A percentile compares a stretch with the other conserved stretches of the same genome.
phyloP scores from a whole-genome alignment of 148 eudicot genomes.

The Arbutus unedo region DNA sequence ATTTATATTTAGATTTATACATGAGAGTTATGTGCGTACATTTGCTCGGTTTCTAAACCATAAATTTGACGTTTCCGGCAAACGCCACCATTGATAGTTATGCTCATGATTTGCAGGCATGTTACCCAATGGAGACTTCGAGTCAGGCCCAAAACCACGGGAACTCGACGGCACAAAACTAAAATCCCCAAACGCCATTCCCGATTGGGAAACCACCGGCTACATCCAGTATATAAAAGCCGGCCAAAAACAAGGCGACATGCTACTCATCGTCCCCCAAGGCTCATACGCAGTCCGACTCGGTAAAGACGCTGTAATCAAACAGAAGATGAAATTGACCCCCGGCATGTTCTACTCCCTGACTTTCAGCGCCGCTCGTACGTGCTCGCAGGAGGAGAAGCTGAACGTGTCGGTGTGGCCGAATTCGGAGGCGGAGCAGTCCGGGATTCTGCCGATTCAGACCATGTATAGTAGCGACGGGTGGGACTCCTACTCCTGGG shows the following conservation, averaged over 20 bases:
- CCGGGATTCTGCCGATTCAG: conserved; percentile 40
- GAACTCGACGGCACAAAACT: conserved; percentile 42
- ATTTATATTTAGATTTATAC: too few relatives aligned
- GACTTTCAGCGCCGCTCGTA: conserved; percentile 44
- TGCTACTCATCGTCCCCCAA: conserved; percentile 48
- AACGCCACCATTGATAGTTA: neutral
- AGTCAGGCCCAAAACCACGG: conserved; percentile 32
- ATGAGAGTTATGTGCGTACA: too few relatives aligned
- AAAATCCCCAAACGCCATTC: conserved; percentile 28
- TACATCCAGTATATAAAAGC: conserved; percentile 47
- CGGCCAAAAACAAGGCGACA: conserved; percentile 50
- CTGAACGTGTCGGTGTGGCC: conserved; percentile 35
- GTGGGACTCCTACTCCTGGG: conserved; percentile 48
- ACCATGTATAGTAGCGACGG: conserved; percentile 48
- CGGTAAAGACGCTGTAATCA: conserved; percentile 42
- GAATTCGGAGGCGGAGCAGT: conserved; percentile 21
- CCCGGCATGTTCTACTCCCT: conserved; percentile 38
- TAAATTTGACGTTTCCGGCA: too few relatives aligned
- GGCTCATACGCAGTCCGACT: conserved; percentile 43
- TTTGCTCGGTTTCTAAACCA: too few relatives aligned
- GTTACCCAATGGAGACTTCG: conserved; percentile 49
- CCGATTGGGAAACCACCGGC: conserved; percentile 42
- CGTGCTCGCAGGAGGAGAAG: conserved; percentile 46
- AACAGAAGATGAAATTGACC: conserved; percentile 28
- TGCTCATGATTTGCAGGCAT: conserved; percentile 26